These are phyloP conservation scores for Geopyxis carbonaria DNA, from an alignment of 495 filamentous ascomycete genomes.

Conservation along the genomic window DNA sequence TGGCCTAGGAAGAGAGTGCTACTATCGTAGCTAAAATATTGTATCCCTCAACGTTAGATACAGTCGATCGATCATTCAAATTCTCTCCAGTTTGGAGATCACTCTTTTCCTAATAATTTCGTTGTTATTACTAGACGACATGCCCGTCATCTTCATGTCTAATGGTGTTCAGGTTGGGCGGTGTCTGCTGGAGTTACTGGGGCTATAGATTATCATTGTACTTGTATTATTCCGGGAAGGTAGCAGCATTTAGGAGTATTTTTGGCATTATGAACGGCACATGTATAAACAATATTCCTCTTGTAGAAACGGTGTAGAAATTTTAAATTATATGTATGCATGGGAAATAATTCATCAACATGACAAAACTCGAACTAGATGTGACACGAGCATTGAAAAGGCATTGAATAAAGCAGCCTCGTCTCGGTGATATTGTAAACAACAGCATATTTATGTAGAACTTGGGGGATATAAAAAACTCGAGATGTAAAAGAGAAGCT, in stretches of 20 bases:
- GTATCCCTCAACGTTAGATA: not conserved
- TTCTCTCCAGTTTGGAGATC: no score
- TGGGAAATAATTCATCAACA: no score
- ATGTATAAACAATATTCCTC: no score
- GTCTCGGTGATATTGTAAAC: no score
- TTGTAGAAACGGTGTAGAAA: no score
- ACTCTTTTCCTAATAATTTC: conserved; percentile 16
- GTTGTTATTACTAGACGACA: conserved; percentile 19
- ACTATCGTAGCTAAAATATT: no score
- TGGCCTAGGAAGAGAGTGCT: no score
- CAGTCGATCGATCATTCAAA: not conserved
- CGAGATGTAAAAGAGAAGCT: conserved; percentile 6
- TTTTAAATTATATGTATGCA: no score
- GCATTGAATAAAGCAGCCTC: not conserved
- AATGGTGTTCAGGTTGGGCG: conserved; percentile 24
- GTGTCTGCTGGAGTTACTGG: conserved; percentile 25
- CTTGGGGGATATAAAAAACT: not conserved
- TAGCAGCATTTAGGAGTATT: no score
- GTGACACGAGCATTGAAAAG: conserved; percentile 1
- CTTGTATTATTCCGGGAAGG: conserved; percentile 5
- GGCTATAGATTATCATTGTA: conserved; percentile 23
- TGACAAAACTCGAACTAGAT: no score
- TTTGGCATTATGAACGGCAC: no score
- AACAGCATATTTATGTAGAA: conserved; percentile 1
- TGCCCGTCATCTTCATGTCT: conserved; percentile 20